Evolutionary conservation across 2,329 filamentous ascomycete species (phyloP).

Genomic region (Didymella segeticola): DNA sequence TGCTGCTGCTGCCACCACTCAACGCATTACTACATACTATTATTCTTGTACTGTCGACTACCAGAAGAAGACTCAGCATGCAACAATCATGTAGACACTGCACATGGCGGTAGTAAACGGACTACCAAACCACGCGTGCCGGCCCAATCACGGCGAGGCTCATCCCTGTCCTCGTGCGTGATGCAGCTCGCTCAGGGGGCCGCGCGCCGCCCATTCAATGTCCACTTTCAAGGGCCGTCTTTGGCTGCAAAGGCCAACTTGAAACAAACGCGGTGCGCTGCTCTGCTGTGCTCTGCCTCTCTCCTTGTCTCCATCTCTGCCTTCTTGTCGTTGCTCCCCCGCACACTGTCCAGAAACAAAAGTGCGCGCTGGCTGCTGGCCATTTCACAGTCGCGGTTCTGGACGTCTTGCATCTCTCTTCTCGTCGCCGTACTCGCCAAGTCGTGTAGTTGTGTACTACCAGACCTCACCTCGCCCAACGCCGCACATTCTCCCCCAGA

Average conservation of each 20-base stretch:
- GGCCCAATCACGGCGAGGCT: not conserved
- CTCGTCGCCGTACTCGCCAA: constrained; percentile 7
- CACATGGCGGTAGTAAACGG: too few species aligned
- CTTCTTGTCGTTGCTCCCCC: not conserved
- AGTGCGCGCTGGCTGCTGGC: not conserved
- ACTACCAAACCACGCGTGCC: too few species aligned
- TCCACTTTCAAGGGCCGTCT: too few species aligned
- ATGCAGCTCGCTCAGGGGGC: too few species aligned
- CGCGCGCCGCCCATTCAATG: too few species aligned
- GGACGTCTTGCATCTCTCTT: too few species aligned
- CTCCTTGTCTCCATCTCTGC: not conserved
- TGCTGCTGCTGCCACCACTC: too few species aligned
- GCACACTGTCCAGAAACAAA: not conserved
- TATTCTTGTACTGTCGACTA: too few species aligned
- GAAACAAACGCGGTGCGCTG: constrained; percentile 3
- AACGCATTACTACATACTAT: too few species aligned
- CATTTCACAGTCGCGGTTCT: not conserved
- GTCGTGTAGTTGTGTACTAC: constrained; percentile 6
- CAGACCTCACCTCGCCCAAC: constrained; percentile 2
- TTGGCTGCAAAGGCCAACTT: constrained; percentile 1
- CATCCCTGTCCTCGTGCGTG: constrained; percentile 16
- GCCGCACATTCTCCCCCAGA: not conserved
- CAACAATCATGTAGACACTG: too few species aligned
- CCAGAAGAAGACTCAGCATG: too few species aligned
- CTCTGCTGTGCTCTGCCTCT: not conserved